A percentile compares a stretch with the other conserved stretches of the same genome.
Conservation (phyloP, 352 stramenopile genomes). For the Phytophthora vignae region DNA sequence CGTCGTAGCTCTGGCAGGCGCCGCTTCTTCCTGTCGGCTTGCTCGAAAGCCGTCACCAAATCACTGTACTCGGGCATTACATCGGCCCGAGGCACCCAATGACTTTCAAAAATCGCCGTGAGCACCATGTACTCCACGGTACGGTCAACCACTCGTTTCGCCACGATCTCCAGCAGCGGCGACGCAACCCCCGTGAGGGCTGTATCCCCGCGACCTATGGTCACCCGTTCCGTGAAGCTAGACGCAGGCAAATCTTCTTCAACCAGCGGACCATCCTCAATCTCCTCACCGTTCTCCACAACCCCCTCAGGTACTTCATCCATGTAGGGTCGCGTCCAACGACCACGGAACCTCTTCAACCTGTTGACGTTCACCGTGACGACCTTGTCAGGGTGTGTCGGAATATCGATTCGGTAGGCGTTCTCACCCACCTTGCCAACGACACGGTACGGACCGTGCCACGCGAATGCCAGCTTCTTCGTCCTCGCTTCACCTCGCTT, state of each 20-base stretch:
- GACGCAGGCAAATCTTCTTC: not conserved
- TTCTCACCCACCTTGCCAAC: not conserved
- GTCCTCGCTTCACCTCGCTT: too few species aligned
- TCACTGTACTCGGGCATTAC: not conserved
- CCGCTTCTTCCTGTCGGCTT: not conserved
- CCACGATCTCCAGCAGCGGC: not conserved
- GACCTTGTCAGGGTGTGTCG: slow-evolving; percentile 1
- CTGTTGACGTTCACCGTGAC: slow-evolving; percentile 13
- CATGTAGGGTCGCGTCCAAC: not conserved
- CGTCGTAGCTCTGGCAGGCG: not conserved
- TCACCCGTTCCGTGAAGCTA: not conserved
- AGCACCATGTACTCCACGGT: too few species aligned
- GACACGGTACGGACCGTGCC: too few species aligned
- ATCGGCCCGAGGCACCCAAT: not conserved
- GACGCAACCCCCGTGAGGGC: not conserved
- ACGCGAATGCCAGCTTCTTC: too few species aligned
- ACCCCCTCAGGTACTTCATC: not conserved
- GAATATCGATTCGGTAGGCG: slow-evolving; percentile 4
- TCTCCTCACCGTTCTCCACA: not conserved
- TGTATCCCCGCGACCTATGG: slow-evolving; percentile 3
- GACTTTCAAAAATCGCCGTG: slow-evolving; percentile 5
- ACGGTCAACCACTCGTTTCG: not conserved
- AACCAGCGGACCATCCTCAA: not conserved
- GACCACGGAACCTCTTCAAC: slow-evolving; percentile 2
- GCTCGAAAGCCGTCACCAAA: not conserved